Base-by-base conservation (phyloP, 805 yeast genomes). In the Spathaspora hagerdaliae region DNA sequence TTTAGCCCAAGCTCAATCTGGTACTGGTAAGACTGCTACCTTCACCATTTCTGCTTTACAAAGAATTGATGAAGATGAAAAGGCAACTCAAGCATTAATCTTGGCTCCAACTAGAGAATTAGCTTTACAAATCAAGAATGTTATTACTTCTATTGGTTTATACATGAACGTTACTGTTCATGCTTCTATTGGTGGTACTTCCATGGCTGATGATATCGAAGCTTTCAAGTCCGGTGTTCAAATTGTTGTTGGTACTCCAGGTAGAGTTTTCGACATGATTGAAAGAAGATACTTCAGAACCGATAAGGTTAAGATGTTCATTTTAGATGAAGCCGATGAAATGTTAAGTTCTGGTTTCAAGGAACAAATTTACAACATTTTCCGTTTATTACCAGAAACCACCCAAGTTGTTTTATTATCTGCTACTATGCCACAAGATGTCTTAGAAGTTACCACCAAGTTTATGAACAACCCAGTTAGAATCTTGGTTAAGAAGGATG, bases 271-370 rank as follows among this genome's bases (percentile, higher is more conserved):
- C 61, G 98, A 94, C 70, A 89, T 94, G 92, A 91, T 94, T 64
- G 87, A 87, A 71, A 82, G 97, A 67, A 79, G 96, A 61, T 77
- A 75, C 72, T 82, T 94, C 70, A 82, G 75, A 65, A 85, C 96
- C 53, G 81, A 87, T 59, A 78, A 83, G 68, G 78, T 94, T 61
- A 89, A 90, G 77, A 89, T 94, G 95, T 81, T 94, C 73, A 83
- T 92, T 64, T 78, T 94, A 63, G 99, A 92, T 75, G 99, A 92
- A 77, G 98, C 98, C 61, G 99, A 92, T 78, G 98, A 94, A 78
- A 79, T 92, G 83, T 79, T 92, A 66, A 81, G 88, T 40, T 78
- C 87, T 51, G 99, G 99, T 48, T 92, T 92, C 78, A 87, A 88
- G 74, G 94, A 88, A 61, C 97, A 91, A 72, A 92, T 94, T 56